phyloP scores from a whole-genome alignment of 2,329 filamentous ascomycete genomes.

The Thelonectria blattea region DNA sequence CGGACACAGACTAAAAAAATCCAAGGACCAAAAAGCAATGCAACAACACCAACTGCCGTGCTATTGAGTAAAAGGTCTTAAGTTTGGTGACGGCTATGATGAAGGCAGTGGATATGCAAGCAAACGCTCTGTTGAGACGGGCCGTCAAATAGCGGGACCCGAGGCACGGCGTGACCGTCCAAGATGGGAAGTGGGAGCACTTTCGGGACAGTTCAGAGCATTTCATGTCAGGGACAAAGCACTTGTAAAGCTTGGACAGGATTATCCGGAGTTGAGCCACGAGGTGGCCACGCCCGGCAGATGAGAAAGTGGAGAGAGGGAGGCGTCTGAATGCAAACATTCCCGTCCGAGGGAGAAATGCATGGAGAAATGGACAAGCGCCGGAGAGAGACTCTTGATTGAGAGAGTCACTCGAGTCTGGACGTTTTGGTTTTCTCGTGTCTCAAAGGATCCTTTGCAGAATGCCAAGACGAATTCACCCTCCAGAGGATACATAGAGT shows the following conservation, averaged over 20 bases:
- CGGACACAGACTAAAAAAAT: not conserved
- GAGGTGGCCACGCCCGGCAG: not conserved
- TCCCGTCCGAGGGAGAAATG: not conserved
- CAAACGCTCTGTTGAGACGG: slow-evolving; percentile 6
- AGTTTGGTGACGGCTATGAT: slow-evolving; percentile 3
- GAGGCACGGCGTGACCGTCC: slow-evolving; percentile 14
- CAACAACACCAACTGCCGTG: slow-evolving; percentile 1
- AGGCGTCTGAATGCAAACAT: not conserved
- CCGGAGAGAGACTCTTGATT: not conserved
- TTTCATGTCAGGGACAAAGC: not conserved
- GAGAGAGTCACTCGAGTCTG: not conserved
- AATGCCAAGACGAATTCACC: not conserved
- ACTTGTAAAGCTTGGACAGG: not conserved
- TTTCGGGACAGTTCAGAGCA: not conserved
- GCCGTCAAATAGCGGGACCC: slow-evolving; percentile 7
- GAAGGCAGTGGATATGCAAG: slow-evolving; percentile 12
- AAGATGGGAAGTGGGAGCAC: slow-evolving; percentile 17
- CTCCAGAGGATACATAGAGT: slow-evolving; percentile 7
- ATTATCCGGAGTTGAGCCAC: not conserved
- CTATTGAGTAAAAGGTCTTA: slow-evolving; percentile 2
- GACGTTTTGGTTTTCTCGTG: not conserved
- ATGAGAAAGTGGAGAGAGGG: not conserved
- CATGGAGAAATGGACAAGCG: not conserved
- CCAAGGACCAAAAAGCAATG: not conserved
- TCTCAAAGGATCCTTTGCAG: slow-evolving; percentile 3